Conservation (phyloP, 129 eudicot species). For the Chrysanthemum makinoi region DNA sequence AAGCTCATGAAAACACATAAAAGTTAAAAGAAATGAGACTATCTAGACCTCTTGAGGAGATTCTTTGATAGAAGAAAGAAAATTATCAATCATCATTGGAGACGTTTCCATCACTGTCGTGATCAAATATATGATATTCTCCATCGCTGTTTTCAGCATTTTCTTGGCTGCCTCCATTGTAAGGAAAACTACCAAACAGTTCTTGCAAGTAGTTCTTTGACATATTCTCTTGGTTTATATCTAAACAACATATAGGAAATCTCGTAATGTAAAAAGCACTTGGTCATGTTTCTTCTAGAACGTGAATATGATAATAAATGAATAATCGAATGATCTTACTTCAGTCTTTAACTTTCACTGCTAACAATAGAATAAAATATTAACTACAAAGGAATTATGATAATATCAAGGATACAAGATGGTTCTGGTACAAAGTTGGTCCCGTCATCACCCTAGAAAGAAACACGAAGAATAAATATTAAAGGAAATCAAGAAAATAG, state of each 20-base stretch:
- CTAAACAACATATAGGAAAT: constrained; percentile 51
- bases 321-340: neutral
- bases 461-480: neutral
- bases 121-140: constrained; percentile 74
- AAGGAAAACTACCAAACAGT: constrained; percentile 77
- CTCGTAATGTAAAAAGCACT: neutral
- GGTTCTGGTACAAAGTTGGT: constrained; percentile 40
- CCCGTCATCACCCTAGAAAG: constrained; percentile 53
- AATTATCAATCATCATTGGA: constrained; percentile 53
- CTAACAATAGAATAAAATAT: neutral
- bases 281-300: neutral
- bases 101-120: constrained; percentile 53
- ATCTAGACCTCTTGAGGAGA: neutral
- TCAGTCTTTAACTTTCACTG: neutral
- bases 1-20: neutral
- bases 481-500: neutral
- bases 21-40: neutral
- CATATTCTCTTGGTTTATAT: constrained; percentile 54
- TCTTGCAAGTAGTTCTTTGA: constrained; percentile 82
- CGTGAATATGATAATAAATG: neutral
- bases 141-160: constrained; percentile 49
- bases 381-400: neutral
- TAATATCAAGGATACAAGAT: constrained; percentile 59
- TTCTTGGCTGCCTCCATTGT: constrained; percentile 43
- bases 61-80: neutral